Evolutionary conservation across 1,139 yeast species (phyloP).

Genomic region (Candida labiduridarum): DNA sequence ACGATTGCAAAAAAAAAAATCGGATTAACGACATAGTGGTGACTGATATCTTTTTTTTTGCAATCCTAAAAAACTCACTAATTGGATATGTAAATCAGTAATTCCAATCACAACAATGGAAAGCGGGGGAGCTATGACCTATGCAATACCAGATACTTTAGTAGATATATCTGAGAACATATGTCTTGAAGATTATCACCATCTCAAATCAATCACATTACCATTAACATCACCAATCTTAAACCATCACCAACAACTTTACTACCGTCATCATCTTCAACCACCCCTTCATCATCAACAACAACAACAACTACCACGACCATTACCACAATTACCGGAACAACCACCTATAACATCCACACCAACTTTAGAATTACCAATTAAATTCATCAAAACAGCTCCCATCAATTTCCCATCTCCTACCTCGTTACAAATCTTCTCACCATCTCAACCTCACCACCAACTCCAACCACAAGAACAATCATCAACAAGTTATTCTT

Average conservation of each 20-base stretch:
- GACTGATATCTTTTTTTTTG: not conserved
- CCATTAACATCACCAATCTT: conserved; percentile 11
- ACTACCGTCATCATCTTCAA: conserved; percentile 7
- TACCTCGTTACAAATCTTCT: conserved; percentile 6
- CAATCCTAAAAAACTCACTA: not conserved
- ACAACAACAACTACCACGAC: too few relatives aligned
- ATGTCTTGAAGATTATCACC: not conserved
- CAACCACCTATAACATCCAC: too few relatives aligned
- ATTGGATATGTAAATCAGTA: not conserved
- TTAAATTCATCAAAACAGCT: conserved; percentile 8
- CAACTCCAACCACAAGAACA: not conserved
- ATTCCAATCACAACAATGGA: not conserved
- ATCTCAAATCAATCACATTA: conserved; percentile 8
- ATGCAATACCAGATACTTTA: not conserved
- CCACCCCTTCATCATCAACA: conserved; percentile 4
- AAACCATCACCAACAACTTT: not conserved
- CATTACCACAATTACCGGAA: not conserved
- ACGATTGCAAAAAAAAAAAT: conserved; percentile 1
- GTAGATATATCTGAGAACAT: not conserved
- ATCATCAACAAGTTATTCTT: conserved; percentile 7
- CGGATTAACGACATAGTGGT: not conserved
- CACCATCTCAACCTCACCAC: not conserved
- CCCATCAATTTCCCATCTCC: conserved; percentile 5
- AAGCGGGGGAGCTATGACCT: not conserved
- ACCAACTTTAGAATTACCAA: not conserved